Percentiles rank a stretch among this genome's conserved stretches.
phyloP scores from a whole-genome alignment of 495 filamentous ascomycete species.

The Achaetomiella virescens region DNA sequence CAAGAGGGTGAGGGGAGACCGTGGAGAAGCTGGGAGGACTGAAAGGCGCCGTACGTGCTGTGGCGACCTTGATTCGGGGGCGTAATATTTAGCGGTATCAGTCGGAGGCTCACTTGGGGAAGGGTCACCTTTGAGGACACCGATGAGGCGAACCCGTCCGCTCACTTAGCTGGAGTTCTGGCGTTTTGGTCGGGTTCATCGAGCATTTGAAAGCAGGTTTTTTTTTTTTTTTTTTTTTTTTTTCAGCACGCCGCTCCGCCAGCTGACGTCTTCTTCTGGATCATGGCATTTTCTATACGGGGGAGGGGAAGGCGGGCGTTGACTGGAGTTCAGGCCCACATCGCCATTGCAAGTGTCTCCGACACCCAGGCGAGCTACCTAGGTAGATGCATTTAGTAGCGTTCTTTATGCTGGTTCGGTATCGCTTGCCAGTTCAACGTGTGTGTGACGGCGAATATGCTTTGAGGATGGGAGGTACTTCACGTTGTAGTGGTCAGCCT shows the following conservation, averaged over 20 bases:
- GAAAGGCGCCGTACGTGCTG: conserved; percentile 11
- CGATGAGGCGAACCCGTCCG: not conserved
- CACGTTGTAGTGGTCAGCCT: no score
- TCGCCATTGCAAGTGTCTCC: not conserved
- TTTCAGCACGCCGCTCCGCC: not conserved
- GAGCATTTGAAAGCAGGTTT: conserved; percentile 12
- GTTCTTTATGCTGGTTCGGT: not conserved
- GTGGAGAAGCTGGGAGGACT: conserved; percentile 99
- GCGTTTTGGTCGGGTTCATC: conserved; percentile 9
- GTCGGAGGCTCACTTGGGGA: not conserved
- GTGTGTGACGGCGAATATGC: no score
- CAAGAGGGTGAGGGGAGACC: conserved; percentile 89
- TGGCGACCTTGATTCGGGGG: not conserved
- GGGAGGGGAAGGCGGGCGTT: not conserved
- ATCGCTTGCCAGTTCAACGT: no score
- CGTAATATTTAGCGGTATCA: not conserved
- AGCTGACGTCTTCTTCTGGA: not conserved
- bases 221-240: conserved; percentile 9
- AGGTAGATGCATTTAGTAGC: not conserved
- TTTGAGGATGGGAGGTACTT: no score
- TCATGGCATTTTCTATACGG: not conserved
- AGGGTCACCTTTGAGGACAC: not conserved
- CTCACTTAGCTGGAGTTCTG: conserved; percentile 11
- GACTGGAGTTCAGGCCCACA: conserved; percentile 8
- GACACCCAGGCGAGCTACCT: not conserved